Base-by-base conservation (phyloP, 805 yeast genomes). In the Scheffersomyces stipitis region DNA sequence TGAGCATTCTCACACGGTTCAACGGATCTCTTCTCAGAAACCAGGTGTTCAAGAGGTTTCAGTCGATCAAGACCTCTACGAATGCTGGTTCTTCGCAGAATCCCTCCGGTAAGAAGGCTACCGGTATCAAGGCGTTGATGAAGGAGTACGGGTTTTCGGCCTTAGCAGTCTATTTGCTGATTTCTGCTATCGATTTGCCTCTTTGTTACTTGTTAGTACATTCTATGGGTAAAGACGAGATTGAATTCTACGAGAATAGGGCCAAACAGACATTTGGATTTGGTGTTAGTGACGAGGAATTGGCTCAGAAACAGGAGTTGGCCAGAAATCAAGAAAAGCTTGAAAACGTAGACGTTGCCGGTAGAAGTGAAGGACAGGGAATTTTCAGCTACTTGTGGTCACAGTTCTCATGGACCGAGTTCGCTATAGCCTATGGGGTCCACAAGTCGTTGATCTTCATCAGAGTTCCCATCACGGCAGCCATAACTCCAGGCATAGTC, bases 101-200 rank as follows among this genome's bases (percentile, higher is more conserved):
- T 10, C 20, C 33, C 13, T n/a, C 34, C 9, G 26, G 26, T 2
- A 61, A 53, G 42, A 64, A 69, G 34, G 62, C 71, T 14, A 58
- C 64, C 1, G 80, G 81, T 10, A 59, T 78, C 24, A 86, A 79
- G 58, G 81, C 76, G 8, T 69, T 93, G 44, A 74, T 86, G 52
- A 82, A 85, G 54, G 83, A 86, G 54, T 93, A 93, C 59, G 99
- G 99, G 0, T 88, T 84, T 67, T 78, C 95, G 13, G 97, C 96
- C 0, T 64, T 91, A 10, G 96, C 88, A 10, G 87, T 91, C 0
- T 93, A 93, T 54, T 49, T 88, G 15, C 83, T 76, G 2, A 57
- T 93, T n/a, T 73, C 86, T 2, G 68, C 72, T 15, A 60, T 93
- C 18, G 98, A 93, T 55, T 70, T 86, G 45, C 97, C 98, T 1